phyloP scores from a whole-genome alignment of 176 grass and related monocot species.

The Secale cereale region DNA sequence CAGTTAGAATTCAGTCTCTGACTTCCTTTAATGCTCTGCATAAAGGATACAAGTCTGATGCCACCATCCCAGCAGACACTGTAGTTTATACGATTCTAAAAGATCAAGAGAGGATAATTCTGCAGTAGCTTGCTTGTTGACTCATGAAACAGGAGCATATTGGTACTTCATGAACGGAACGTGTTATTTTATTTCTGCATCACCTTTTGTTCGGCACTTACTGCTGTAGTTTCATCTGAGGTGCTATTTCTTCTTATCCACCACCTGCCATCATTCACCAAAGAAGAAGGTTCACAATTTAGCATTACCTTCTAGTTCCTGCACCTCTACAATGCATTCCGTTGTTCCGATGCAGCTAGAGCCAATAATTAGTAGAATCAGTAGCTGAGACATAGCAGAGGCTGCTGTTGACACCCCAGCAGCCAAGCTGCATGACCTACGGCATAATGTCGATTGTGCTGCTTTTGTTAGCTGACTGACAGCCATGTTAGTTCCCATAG shows the following conservation, averaged over 20 bases:
- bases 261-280: no score
- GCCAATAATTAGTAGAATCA: constrained; percentile 42
- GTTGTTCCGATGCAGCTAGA: constrained; percentile 46
- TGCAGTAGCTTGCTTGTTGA: background rate
- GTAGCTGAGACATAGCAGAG: no score
- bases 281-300: background rate
- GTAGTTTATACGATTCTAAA: background rate
- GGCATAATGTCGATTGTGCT: no score
- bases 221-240: background rate
- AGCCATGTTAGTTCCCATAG: no score
- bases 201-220: background rate
- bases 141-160: background rate
- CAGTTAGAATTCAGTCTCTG: no score
- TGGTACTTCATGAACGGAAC: background rate
- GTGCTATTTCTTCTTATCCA: background rate
- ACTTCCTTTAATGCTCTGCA: background rate
- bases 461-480: no score
- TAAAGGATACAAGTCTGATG: background rate
- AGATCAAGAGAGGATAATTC: background rate
- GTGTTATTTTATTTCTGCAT: background rate
- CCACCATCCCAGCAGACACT: background rate
- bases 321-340: background rate
- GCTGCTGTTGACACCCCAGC: background rate
- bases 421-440: no score
- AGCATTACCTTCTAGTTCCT: background rate